phyloP scores from a whole-genome alignment of 192 early-diverging fungal genomes.

The Borealophlyctis nickersoniae region DNA sequence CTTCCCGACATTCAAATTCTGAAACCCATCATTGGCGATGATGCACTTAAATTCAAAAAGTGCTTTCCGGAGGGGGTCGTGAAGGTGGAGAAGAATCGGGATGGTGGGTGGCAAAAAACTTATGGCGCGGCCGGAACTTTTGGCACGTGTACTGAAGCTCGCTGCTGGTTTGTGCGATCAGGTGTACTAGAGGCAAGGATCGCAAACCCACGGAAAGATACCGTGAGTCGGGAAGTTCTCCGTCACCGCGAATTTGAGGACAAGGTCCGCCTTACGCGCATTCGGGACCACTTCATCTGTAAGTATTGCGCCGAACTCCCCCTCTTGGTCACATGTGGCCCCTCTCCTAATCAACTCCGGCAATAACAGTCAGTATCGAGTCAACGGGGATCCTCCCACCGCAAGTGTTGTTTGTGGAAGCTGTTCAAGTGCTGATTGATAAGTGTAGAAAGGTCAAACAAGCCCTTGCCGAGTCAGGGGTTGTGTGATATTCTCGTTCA shows the following conservation, averaged over 20 bases:
- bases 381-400: slow-evolving; percentile 79
- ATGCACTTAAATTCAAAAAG: slow-evolving; percentile 73
- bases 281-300: slow-evolving; percentile 98
- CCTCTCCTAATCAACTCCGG: neutral
- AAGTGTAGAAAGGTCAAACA: slow-evolving; percentile 73
- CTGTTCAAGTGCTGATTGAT: slow-evolving; percentile 74
- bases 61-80: slow-evolving; percentile 90
- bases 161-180: slow-evolving; percentile 1
- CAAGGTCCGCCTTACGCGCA: slow-evolving; percentile 81
- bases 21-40: slow-evolving; percentile 77
- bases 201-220: slow-evolving; percentile 91
- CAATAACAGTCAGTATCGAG: slow-evolving; percentile 72
- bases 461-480: slow-evolving; percentile 41
- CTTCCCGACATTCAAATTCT: slow-evolving; percentile 88
- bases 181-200: slow-evolving; percentile 73
- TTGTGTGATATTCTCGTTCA: too few species aligned
- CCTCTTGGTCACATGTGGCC: neutral
- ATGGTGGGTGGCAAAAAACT: slow-evolving; percentile 29
- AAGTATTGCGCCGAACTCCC: slow-evolving; percentile 45
- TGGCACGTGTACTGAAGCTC: neutral
- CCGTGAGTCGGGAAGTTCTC: slow-evolving; percentile 88
- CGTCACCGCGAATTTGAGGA: slow-evolving; percentile 89
- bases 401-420: slow-evolving; percentile 71
- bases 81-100: slow-evolving; percentile 66
- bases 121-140: slow-evolving; percentile 4